A percentile compares a stretch with the other conserved stretches of the same genome.
Conservation (phyloP, 163 green algal genomes). For the Scenedesmus sp. region DNA sequence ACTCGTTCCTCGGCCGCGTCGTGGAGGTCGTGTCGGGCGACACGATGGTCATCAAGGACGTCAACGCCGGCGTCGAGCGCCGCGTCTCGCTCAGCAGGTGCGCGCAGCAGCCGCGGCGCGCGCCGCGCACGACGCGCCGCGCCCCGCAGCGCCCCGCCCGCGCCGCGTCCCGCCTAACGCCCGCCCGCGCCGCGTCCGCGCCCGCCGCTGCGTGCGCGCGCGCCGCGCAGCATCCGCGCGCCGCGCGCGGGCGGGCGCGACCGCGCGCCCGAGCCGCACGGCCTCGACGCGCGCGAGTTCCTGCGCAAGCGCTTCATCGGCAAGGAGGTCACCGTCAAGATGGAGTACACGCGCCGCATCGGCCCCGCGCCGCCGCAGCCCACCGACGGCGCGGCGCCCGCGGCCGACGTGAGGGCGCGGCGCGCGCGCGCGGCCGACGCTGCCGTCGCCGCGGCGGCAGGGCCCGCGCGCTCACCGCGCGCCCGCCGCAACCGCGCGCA, state of each 20-base stretch:
- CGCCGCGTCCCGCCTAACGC: too few relatives aligned
- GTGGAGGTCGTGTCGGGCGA: constrained; percentile 94
- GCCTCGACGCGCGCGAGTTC: constrained; percentile 91
- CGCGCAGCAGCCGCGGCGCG: not conserved
- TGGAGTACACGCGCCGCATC: constrained; percentile 94
- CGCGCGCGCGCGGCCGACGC: not conserved
- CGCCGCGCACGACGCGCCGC: too few relatives aligned
- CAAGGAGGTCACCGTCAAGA: constrained; percentile 76
- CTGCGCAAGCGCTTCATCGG: constrained; percentile 84
- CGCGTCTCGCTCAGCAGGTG: constrained; percentile 85
- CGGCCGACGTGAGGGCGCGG: constrained; percentile 8
- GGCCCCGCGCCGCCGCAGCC: not conserved
- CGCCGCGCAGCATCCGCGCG: constrained; percentile 73
- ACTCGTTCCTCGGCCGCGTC: constrained; percentile 72
- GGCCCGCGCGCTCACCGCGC: not conserved
- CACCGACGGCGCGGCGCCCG: constrained; percentile 30
- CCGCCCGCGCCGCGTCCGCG: too few relatives aligned
- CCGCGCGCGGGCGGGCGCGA: constrained; percentile 78
- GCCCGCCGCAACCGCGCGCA: not conserved
- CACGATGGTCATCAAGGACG: constrained; percentile 81
- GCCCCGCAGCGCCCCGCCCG: too few relatives aligned
- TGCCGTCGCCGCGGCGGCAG: not conserved
- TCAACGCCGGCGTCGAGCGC: constrained; percentile 70
- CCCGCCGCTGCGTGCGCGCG: not conserved
- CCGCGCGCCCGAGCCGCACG: constrained; percentile 78